Percentiles rank a stretch among this genome's conserved stretches.
Evolutionary conservation across 2,329 filamentous ascomycete species (phyloP).

Genomic region (Fusarium sp.): DNA sequence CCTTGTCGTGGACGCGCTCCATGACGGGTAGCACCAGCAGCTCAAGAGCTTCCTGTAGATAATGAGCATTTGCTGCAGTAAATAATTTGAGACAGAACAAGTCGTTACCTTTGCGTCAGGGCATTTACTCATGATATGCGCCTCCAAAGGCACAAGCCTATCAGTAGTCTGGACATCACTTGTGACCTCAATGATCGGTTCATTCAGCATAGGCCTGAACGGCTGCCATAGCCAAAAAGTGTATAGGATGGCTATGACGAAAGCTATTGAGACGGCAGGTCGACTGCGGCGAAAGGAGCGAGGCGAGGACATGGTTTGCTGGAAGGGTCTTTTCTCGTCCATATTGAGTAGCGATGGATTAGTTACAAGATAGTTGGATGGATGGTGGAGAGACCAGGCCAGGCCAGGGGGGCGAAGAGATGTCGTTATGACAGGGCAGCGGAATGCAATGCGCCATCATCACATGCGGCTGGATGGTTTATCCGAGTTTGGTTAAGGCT

Average conservation of each 20-base stretch:
- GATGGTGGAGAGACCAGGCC: slow-evolving; percentile 7
- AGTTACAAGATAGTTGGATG: not conserved
- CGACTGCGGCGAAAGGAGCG: slow-evolving; percentile 46
- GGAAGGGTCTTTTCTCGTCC: slow-evolving; percentile 51
- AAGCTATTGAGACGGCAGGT: slow-evolving; percentile 40
- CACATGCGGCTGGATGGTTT: slow-evolving; percentile 40
- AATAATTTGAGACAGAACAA: not conserved
- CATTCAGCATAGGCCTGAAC: slow-evolving; percentile 26
- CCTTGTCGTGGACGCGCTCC: slow-evolving; percentile 83
- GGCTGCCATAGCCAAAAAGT: slow-evolving; percentile 49
- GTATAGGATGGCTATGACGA: slow-evolving; percentile 47
- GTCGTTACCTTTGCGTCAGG: slow-evolving; percentile 79
- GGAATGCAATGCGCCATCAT: slow-evolving; percentile 22
- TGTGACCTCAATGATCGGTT: slow-evolving; percentile 16
- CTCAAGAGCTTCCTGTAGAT: slow-evolving; percentile 77
- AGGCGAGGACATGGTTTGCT: slow-evolving; percentile 42
- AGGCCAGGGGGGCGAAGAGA: slow-evolving; percentile 17
- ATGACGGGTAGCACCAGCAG: slow-evolving; percentile 88
- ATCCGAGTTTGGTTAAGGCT: slow-evolving; percentile 26
- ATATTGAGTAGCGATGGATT: slow-evolving; percentile 37
- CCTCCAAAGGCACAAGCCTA: slow-evolving; percentile 80
- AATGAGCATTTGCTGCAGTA: slow-evolving; percentile 20
- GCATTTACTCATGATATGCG: slow-evolving; percentile 98
- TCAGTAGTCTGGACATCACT: slow-evolving; percentile 21
- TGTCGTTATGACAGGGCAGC: slow-evolving; percentile 32